Conservation (phyloP, 139 green algal species). For the Tetratostichococcus sp. region DNA sequence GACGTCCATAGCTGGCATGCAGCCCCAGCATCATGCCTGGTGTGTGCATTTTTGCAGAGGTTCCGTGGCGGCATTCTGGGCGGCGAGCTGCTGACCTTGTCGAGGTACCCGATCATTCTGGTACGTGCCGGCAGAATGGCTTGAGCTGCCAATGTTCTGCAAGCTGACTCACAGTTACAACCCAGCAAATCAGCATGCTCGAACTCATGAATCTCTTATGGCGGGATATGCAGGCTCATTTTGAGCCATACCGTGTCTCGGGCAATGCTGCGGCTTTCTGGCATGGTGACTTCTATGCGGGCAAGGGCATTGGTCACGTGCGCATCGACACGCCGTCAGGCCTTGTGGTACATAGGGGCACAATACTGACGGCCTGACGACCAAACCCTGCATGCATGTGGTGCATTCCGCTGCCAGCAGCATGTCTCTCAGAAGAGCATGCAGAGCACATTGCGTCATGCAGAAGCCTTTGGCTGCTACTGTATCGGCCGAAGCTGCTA, state of each 20-base stretch:
- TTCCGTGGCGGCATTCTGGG: constrained; percentile 5
- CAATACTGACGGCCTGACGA: too few species aligned
- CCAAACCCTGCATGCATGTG: too few species aligned
- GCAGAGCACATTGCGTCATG: too few species aligned
- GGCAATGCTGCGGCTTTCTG: neutral
- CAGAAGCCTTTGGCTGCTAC: too few species aligned
- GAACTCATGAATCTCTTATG: too few species aligned
- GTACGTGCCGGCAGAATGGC: neutral
- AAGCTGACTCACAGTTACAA: neutral
- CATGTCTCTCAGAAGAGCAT: too few species aligned
- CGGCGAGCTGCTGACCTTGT: constrained; percentile 12
- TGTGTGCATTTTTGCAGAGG: neutral
- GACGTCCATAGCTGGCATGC: too few species aligned
- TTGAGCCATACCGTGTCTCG: constrained; percentile 8
- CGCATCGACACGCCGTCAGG: constrained; percentile 9
- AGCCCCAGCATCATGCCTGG: too few species aligned
- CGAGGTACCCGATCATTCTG: neutral
- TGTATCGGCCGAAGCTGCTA: too few species aligned
- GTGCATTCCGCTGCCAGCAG: too few species aligned
- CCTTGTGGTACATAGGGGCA: neutral
- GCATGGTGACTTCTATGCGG: constrained; percentile 20
- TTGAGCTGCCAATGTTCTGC: too few species aligned
- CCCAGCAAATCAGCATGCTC: neutral
- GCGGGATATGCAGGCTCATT: constrained; percentile 17
- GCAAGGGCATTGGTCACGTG: constrained; percentile 14